A percentile compares a stretch with the other conserved stretches of the same genome.
phyloP scores from a whole-genome alignment of 129 eudicot species.

The Ambrosia artemisiifolia region DNA sequence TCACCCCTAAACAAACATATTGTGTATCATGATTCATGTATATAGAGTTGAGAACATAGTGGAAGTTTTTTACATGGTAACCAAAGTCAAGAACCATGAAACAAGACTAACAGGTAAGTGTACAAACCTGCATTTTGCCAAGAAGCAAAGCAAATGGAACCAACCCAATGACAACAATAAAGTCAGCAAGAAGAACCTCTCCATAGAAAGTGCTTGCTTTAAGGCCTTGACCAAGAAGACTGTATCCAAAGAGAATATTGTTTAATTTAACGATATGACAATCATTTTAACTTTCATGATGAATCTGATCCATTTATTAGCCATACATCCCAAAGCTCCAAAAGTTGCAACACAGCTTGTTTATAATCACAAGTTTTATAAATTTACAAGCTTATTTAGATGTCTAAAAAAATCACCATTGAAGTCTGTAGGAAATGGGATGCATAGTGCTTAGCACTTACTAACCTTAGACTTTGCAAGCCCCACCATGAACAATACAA shows the following conservation, averaged over 20 bases:
- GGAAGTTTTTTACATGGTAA: background rate
- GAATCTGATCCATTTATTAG: too few relatives aligned
- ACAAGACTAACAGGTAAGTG: background rate
- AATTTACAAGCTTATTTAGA: too few relatives aligned
- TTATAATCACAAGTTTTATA: too few relatives aligned
- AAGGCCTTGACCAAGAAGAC: constrained; percentile 79
- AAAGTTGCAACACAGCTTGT: too few relatives aligned
- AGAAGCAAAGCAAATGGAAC: constrained; percentile 74
- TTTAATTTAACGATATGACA: background rate
- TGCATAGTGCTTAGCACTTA: too few relatives aligned
- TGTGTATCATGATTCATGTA: too few relatives aligned
- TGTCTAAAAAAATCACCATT: background rate
- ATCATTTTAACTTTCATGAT: too few relatives aligned
- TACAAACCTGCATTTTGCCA: constrained; percentile 79
- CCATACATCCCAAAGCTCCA: too few relatives aligned
- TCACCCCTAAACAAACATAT: too few relatives aligned
- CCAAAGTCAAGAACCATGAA: background rate
- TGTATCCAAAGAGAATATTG: constrained; percentile 23
- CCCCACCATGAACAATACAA: constrained; percentile 91
- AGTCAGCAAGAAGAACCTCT: too few relatives aligned
- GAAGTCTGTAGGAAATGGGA: background rate
- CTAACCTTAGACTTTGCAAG: constrained; percentile 54
- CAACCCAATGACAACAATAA: too few relatives aligned
- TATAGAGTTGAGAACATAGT: background rate
- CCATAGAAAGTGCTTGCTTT: too few relatives aligned